A percentile compares a stretch with the other conserved stretches of the same genome.
Conservation (phyloP, 257 asterid species). For the Avicennia marina region DNA sequence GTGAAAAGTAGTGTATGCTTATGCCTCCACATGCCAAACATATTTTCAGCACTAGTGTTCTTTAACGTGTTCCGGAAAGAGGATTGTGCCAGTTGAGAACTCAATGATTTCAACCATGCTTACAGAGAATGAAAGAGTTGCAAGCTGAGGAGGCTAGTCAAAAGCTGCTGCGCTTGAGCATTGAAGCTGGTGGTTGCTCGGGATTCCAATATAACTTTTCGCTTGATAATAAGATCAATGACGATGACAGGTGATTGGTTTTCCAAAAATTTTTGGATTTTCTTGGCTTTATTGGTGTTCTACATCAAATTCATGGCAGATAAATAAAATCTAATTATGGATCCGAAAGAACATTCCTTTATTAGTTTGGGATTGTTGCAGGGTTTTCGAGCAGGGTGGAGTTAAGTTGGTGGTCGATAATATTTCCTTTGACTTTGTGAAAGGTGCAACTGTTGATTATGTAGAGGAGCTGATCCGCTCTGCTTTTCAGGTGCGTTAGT, state of each 20-base stretch:
- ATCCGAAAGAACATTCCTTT: background rate
- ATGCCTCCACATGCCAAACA: too few species aligned
- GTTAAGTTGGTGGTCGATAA: constrained; percentile 87
- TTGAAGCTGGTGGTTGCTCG: constrained; percentile 96
- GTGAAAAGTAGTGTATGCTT: background rate
- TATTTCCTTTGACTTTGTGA: constrained; percentile 71
- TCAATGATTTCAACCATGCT: background rate
- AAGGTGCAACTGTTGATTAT: constrained; percentile 86
- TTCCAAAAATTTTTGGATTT: constrained; percentile 8
- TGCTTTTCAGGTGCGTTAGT: constrained; percentile 74
- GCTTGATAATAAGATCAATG: constrained; percentile 64
- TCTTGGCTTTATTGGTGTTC: background rate
- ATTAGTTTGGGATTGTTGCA: constrained; percentile 26
- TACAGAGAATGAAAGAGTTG: constrained; percentile 76
- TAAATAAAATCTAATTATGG: background rate
- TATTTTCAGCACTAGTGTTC: background rate
- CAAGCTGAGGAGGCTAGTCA: constrained; percentile 54
- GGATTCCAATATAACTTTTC: constrained; percentile 87
- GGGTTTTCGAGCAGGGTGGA: constrained; percentile 84
- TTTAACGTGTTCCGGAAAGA: background rate
- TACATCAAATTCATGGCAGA: background rate
- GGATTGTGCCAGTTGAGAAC: constrained; percentile 5
- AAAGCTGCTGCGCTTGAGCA: constrained; percentile 79
- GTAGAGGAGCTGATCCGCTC: constrained; percentile 93
- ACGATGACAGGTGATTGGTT: constrained; percentile 67